Conservation (phyloP, 2,329 filamentous ascomycete genomes). For the Metarhizium humberi region DNA sequence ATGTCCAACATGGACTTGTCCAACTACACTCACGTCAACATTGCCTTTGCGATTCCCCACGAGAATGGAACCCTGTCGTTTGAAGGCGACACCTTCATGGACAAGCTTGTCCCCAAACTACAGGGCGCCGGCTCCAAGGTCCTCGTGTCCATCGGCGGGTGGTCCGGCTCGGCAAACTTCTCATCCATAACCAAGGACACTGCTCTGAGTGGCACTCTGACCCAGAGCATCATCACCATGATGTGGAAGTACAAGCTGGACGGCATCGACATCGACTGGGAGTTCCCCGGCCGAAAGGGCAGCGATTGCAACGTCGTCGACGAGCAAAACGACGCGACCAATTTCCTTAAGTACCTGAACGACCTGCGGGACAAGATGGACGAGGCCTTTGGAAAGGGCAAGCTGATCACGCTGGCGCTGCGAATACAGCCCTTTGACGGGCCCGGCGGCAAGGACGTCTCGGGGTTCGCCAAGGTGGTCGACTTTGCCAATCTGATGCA, state of each 20-base stretch:
- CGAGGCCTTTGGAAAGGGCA: not conserved
- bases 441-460: not conserved
- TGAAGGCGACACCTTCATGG: conserved; percentile 1
- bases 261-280: conserved; percentile 3
- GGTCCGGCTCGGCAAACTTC: conserved; percentile 4
- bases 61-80: conserved; percentile 1
- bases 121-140: conserved; percentile 6
- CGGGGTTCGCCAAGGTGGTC: not conserved
- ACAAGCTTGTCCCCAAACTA: not conserved
- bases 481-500: conserved; percentile 2
- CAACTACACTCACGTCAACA: conserved; percentile 8
- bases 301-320: not conserved
- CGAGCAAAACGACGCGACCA: not conserved
- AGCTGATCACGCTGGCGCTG: not conserved
- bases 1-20: conserved; percentile 2
- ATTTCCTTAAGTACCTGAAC: not conserved
- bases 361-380: not conserved
- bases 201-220: not conserved
- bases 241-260: conserved; percentile 1
- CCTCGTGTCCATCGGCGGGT: conserved; percentile 7
- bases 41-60: conserved; percentile 7
- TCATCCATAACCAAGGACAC: conserved; percentile 1
- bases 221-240: not conserved
- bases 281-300: conserved; percentile 1
- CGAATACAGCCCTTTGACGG: not conserved